Base-by-base conservation (phyloP, 495 filamentous ascomycete genomes). In the Ascobolus immersus region DNA sequence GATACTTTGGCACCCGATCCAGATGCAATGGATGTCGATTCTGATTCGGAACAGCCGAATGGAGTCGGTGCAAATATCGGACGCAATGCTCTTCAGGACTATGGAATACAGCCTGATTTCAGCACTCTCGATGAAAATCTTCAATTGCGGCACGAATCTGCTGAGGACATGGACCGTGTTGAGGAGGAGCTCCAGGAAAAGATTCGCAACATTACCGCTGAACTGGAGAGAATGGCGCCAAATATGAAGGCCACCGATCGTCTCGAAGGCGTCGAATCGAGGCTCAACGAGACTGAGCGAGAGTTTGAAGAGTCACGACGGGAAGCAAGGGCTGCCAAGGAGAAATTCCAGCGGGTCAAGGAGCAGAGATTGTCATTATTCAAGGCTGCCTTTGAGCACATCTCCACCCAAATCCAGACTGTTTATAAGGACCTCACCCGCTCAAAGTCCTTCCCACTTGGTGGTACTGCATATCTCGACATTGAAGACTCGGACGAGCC, bases 351-450 rank as follows among this genome's bases (percentile, higher is more conserved):
- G 38, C 54, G 63, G 10, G 66, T 86, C 24, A 86, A 81, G 54
- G 62, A 74, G 31, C 68, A 71, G 54, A 77, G 86, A 6, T 77
- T 72, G 41, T 77, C 86, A 33, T 62, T 91, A 23, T 99, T 99
- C 64, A 81, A 77, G 56, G 80, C 76, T 51, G 86, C 86, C 33
- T 94, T 92, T 56, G 59, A 62, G 17, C 86, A 99, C 51, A 99
- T 99, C 50, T 76, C 75, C 10, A 80, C 91, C 43, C 79, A 92
- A 44, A 94, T 99, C 41, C 73, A 67, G 19, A 68, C 73, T 17
- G 82, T 92, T 28, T 99, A 99, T 57, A 79, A 80, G 44, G 89
- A 94, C 43, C 64, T 99, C 22, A 99, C 86, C 12, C 68, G 76
- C 27, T 78, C 73, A 37, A 33, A 26, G 18, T 37, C 38, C 17